These are phyloP conservation scores for Geranomyces variabilis DNA, from an alignment of 192 early-diverging fungal species.

Conservation along the genomic window DNA sequence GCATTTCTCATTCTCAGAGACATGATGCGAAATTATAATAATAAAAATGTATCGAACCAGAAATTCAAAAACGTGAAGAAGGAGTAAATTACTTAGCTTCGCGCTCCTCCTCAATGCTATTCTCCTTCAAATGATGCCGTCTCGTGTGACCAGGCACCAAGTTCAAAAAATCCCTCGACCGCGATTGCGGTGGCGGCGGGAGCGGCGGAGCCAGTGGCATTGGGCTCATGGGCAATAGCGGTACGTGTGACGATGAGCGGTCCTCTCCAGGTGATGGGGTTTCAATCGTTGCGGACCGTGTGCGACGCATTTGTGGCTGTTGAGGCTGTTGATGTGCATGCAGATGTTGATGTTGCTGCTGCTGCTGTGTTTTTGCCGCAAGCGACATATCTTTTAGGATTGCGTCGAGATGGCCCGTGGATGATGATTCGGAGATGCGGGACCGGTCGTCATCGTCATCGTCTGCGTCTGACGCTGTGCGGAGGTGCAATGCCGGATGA, in stretches of 20 bases:
- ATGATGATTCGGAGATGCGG: not conserved
- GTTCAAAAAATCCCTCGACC: constrained; percentile 8
- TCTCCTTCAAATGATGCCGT: not conserved
- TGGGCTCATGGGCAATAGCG: too few species aligned
- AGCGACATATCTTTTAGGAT: constrained; percentile 1
- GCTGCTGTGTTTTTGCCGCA: not conserved
- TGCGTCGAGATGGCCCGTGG: not conserved
- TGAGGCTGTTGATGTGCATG: not conserved
- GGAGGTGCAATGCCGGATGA: not conserved
- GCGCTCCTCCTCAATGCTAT: constrained; percentile 12
- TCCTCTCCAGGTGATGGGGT: not conserved
- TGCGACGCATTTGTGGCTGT: not conserved
- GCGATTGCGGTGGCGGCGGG: not conserved
- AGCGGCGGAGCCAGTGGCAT: not conserved
- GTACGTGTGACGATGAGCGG: not conserved
- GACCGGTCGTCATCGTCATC: not conserved
- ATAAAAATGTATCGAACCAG: too few species aligned
- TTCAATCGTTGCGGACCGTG: not conserved
- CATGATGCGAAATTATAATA: too few species aligned
- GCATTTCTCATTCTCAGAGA: too few species aligned
- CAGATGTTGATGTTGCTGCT: not conserved
- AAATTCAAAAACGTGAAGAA: too few species aligned
- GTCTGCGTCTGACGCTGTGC: not conserved
- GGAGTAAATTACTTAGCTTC: too few species aligned
- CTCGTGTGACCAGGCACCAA: not conserved